Evolutionary conservation across 208 protist genomes (phyloP), one percentile per base, ranked within the genome.

Genomic region (Vickermania ingenoplastis): DNA sequence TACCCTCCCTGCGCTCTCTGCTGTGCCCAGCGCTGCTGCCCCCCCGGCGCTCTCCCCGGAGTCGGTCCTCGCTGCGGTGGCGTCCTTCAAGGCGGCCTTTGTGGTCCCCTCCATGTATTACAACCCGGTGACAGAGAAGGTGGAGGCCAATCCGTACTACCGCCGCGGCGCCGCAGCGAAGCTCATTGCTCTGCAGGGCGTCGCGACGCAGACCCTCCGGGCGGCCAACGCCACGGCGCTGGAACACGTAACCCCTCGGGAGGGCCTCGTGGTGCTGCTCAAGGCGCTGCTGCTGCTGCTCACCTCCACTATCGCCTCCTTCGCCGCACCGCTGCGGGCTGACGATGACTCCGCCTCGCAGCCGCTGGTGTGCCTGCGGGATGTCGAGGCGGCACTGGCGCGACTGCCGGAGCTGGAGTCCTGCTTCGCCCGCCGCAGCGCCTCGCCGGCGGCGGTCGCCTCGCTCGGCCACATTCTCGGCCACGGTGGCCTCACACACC

Each of bases 41-140:
- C n/a, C n/a, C n/a, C n/a, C n/a, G n/a, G n/a, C n/a, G n/a, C n/a
- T n/a, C n/a, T n/a, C n/a, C n/a, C n/a, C n/a, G n/a, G n/a, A n/a
- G n/a, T n/a, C n/a, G n/a, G n/a, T n/a, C n/a, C n/a, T n/a, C n/a
- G n/a, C n/a, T 11, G 36, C 55, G 22, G 56, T 73, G 5, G 57
- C 75, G n/a, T 26, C 0, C 25, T 73, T 76, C 48, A 83, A 81
- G 54, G 60, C 57, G 27, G 30, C 31, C 24, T 65, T 81, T 61
- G 75, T 73, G 27, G 63, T 77, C 0, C 77, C 81, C 11, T 83
- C 81, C 49, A 76, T 82, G 67, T 23, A 75, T 5, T 88, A 78
- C 68, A 73, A 88, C 65, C 45, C 59, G 11, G 60, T 31, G 31
- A 41, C 69, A 14, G 55, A 63, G 25, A 63, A 67, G 48, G 79